Evolutionary conservation across 2,329 filamentous ascomycete species (phyloP).

Genomic region (Blumeria hordei): DNA sequence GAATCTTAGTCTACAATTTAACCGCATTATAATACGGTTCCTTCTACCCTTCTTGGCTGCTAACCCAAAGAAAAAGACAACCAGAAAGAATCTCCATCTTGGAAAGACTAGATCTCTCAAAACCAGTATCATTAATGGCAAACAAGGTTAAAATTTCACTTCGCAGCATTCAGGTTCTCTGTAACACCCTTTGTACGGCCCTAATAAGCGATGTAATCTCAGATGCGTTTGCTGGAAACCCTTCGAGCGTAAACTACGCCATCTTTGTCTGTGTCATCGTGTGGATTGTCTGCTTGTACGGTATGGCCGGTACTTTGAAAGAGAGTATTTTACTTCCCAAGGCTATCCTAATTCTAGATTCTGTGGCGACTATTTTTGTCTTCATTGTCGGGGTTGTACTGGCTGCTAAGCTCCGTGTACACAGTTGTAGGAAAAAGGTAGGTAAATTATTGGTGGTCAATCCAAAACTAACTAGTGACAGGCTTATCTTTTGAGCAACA

Average conservation of each 20-base stretch:
- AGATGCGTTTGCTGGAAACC: constrained; percentile 35
- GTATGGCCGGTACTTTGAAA: constrained; percentile 30
- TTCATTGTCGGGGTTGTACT: constrained; percentile 48
- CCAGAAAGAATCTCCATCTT: too few species aligned
- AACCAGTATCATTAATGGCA: too few species aligned
- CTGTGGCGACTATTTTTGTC: constrained; percentile 34
- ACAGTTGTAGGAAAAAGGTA: constrained; percentile 40
- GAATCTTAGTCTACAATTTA: too few species aligned
- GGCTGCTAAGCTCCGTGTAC: constrained; percentile 40
- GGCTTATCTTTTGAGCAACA: constrained; percentile 22
- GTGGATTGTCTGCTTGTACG: constrained; percentile 40
- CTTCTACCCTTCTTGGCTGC: too few species aligned
- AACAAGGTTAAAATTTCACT: constrained; percentile 5
- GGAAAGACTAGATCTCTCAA: too few species aligned
- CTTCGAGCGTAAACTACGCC: constrained; percentile 29
- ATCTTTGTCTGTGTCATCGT: constrained; percentile 46
- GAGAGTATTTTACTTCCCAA: constrained; percentile 25
- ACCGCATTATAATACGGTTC: too few species aligned
- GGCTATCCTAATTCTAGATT: constrained; percentile 30
- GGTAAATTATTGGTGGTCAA: constrained; percentile 10
- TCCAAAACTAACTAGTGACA: constrained; percentile 2
- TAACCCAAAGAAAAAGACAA: too few species aligned
- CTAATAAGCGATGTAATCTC: constrained; percentile 15
- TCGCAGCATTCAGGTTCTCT: constrained; percentile 11
- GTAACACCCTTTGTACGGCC: constrained; percentile 11